Base-by-base conservation (phyloP, 352 stramenopile genomes). In the Phytopythium boreale region DNA sequence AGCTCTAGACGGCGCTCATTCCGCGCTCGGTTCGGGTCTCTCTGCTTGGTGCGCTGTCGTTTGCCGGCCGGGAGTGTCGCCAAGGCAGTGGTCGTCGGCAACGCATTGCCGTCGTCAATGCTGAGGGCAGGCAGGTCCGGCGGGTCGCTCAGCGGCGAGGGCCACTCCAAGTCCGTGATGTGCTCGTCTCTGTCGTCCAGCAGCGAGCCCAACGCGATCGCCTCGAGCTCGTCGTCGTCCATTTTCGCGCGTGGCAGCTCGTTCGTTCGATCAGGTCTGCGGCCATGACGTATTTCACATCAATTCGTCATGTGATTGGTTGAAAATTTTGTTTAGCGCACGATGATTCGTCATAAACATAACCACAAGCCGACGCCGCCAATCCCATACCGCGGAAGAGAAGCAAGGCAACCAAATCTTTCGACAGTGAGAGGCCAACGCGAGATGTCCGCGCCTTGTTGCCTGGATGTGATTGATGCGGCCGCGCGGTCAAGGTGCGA, bases 1-100 rank as follows among this genome's bases (percentile, higher is more conserved):
- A 90, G 76, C 67, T 90, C 81, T 31, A 87, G 72, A 49, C 84
- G 83, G 53, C 75, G 77, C 67, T 84, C 75, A 52, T 83, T 74
- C 50, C 77, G 72, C 50, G 77, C 77, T 11, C 75, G 75, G 62
- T 86, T 86, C 56, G 77, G 78, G 67, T 86, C 80, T 56, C 77
- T 68, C 14, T 36, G 31, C 36, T 47, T 27, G 5, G 20, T 36
- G 3, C 53, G 53, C 10, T 10, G 51, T 29, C 29, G 29, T 34
- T 53, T 27, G 36, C 55, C 26, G 53, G 53, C 34, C 39, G 36
- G 10, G 24, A 46, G 46, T 3, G 49, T 22, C 12, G 49, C 20
- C 49, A 31, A 4, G 5, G 27, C 26, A 20, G 24, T 41, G 50
- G 15, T 22, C 11, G 14, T 41, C 50, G 50, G 17, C 50, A 19